Evolutionary conservation across 495 filamentous ascomycete genomes (phyloP), one percentile per base, ranked within the genome.

Genomic region (Wilcoxina mikolae): DNA sequence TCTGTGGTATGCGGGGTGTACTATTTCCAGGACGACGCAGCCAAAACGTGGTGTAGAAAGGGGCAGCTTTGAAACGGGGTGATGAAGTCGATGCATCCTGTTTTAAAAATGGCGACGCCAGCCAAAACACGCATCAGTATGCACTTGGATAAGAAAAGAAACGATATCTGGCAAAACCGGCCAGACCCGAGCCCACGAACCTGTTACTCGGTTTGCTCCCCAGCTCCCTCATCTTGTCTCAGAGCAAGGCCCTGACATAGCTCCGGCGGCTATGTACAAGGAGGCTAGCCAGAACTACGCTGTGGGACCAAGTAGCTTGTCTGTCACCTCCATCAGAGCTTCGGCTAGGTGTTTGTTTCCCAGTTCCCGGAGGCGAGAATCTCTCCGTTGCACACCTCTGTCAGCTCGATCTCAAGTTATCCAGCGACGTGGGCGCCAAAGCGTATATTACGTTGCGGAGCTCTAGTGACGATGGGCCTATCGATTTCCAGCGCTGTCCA

Each of bases 181-280:
- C 23, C 23, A 46, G 43, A 18, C 3, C 11, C 11, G 43, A 24
- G 43, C 43, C 43, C 43, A 24, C n/a, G 43, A 46, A 18, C 43
- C 43, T 24, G 43, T 46, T 46, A 46, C 43, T 46, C 43, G 43
- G 43, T 46, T 18, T 46, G n/a, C 23, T 11, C 15, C n/a, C 15
- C 43, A 46, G 43, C 35, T 39, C 43, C 43, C 15, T 46, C 43
- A 46, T 46, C 43, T 46, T 46, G 43, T 46, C 43, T 46, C 43
- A 46, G 43, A 18, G 43, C 7, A 15, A 15, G n/a, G 11, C 43
- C 22, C 43, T 46, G 22, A 18, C n/a, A 24, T 46, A 46, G 43
- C 43, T 17, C 23, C 17, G 43, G 43, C 43, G 43, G n/a, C 43
- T 46, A 46, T 46, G 2, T 46, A 46, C 43, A n/a, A n/a, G n/a